Percentiles rank a stretch among this genome's conserved stretches.
phyloP scores from a whole-genome alignment of 192 early-diverging fungal species.

The Mortierella alpina region DNA sequence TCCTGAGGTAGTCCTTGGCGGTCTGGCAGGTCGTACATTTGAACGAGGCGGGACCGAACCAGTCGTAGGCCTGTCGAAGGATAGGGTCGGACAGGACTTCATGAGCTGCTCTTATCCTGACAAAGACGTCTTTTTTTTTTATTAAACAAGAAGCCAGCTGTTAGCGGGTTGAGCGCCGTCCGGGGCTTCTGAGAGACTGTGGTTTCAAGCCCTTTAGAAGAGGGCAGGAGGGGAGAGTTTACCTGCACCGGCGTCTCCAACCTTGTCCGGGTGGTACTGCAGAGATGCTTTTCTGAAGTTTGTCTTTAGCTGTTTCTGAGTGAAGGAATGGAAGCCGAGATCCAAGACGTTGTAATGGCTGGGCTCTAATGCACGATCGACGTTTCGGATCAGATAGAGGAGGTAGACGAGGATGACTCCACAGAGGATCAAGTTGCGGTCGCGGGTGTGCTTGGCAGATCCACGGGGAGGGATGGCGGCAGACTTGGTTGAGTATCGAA shows the following conservation, averaged over 20 bases:
- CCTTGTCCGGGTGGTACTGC: slow-evolving; percentile 33
- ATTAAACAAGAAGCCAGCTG: not conserved
- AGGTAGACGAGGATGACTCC: slow-evolving; percentile 2
- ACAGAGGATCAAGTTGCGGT: slow-evolving; percentile 1
- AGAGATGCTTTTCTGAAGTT: slow-evolving; percentile 24
- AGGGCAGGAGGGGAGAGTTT: not conserved
- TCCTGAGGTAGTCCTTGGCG: slow-evolving; percentile 9
- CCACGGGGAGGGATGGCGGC: slow-evolving; percentile 1
- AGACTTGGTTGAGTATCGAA: not conserved
- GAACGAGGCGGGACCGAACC: slow-evolving; percentile 1
- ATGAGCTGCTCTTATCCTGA: slow-evolving; percentile 14
- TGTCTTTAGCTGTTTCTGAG: slow-evolving; percentile 15
- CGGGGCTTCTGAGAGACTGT: not conserved
- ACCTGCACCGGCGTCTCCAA: slow-evolving; percentile 22
- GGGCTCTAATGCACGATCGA: not conserved
- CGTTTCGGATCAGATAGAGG: not conserved
- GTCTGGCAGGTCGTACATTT: slow-evolving; percentile 7
- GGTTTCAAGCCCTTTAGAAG: not conserved
- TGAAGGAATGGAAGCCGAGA: slow-evolving; percentile 1
- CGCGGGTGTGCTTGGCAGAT: not conserved
- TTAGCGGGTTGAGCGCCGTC: not conserved
- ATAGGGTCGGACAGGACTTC: slow-evolving; percentile 16
- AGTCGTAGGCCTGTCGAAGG: slow-evolving; percentile 9
- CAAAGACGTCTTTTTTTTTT: slow-evolving; percentile 5
- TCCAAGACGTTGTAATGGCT: slow-evolving; percentile 15